Percentiles rank a stretch among this genome's conserved stretches.
Conservation (phyloP, 2,329 filamentous ascomycete species). For the Colletotrichum gloeosporioides region DNA sequence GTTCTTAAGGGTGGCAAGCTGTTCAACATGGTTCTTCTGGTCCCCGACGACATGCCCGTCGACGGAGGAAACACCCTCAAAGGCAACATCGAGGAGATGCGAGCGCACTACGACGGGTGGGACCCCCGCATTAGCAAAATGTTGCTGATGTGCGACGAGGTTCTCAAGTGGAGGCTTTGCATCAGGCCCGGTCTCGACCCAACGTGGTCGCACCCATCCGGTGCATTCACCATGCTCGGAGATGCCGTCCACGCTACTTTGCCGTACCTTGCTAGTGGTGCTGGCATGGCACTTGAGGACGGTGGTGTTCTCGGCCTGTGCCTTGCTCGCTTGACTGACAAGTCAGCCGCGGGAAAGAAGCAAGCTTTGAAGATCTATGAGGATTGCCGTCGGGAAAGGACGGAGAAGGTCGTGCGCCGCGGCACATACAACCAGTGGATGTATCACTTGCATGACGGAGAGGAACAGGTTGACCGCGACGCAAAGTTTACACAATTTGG, state of each 20-base stretch:
- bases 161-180: slow-evolving; percentile 66
- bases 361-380: slow-evolving; percentile 56
- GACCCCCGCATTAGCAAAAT: slow-evolving; percentile 63
- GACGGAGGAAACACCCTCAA: slow-evolving; percentile 36
- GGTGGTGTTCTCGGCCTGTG: slow-evolving; percentile 62
- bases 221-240: slow-evolving; percentile 63
- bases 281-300: slow-evolving; percentile 67
- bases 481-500: slow-evolving; percentile 33
- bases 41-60: slow-evolving; percentile 48
- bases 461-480: slow-evolving; percentile 60
- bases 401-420: slow-evolving; percentile 62
- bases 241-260: slow-evolving; percentile 70
- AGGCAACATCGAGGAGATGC: slow-evolving; percentile 54
- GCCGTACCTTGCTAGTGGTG: slow-evolving; percentile 63
- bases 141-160: slow-evolving; percentile 59
- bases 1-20: slow-evolving; percentile 28
- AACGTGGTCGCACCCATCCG: slow-evolving; percentile 60
- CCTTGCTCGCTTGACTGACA: slow-evolving; percentile 49
- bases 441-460: slow-evolving; percentile 65
- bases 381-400: slow-evolving; percentile 60
- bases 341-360: slow-evolving; percentile 37
- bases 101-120: slow-evolving; percentile 59
- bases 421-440: slow-evolving; percentile 67
- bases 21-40: slow-evolving; percentile 40
- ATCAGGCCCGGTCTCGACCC: slow-evolving; percentile 57